These are phyloP conservation scores for Silene uniflora DNA, from an alignment of 148 eudicot genomes.

Conservation along the genomic window DNA sequence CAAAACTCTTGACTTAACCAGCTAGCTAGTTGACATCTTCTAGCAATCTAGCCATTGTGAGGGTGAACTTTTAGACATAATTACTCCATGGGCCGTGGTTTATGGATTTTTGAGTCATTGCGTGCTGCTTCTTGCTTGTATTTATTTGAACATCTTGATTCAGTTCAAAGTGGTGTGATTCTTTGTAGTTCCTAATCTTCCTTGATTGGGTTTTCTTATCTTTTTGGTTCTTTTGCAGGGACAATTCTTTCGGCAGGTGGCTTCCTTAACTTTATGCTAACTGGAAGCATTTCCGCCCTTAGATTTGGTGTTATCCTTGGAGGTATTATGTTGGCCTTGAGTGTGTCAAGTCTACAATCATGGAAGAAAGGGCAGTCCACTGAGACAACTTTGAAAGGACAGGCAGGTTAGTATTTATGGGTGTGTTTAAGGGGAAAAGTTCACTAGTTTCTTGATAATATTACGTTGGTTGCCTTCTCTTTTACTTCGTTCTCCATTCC, in stretches of 20 bases:
- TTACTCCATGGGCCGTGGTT: background rate
- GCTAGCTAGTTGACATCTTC: no score
- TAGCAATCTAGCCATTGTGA: no score
- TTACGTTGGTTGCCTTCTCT: no score
- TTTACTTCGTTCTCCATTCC: no score
- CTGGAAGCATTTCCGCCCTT: conserved; percentile 72
- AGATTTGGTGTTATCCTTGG: conserved; percentile 94
- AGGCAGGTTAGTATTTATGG: conserved; percentile 58
- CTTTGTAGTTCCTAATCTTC: background rate
- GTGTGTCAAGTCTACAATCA: conserved; percentile 67
- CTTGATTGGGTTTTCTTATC: background rate
- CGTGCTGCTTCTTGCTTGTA: background rate
- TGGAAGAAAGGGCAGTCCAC: conserved; percentile 71
- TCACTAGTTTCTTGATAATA: no score
- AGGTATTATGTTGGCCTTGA: conserved; percentile 77
- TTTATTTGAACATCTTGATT: background rate
- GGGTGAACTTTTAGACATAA: no score
- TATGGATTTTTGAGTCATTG: background rate
- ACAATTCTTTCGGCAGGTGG: conserved; percentile 69
- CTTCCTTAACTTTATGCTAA: conserved; percentile 79
- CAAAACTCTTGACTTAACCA: no score
- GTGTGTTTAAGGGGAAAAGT: background rate
- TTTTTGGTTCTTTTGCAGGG: conserved; percentile 45
- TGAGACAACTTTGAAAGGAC: conserved; percentile 63
- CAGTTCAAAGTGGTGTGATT: background rate